Evolutionary conservation across 1,284 basidiomycete species (phyloP), one percentile per base, ranked within the genome.

Genomic region (Phylloboletellus chloephorus): DNA sequence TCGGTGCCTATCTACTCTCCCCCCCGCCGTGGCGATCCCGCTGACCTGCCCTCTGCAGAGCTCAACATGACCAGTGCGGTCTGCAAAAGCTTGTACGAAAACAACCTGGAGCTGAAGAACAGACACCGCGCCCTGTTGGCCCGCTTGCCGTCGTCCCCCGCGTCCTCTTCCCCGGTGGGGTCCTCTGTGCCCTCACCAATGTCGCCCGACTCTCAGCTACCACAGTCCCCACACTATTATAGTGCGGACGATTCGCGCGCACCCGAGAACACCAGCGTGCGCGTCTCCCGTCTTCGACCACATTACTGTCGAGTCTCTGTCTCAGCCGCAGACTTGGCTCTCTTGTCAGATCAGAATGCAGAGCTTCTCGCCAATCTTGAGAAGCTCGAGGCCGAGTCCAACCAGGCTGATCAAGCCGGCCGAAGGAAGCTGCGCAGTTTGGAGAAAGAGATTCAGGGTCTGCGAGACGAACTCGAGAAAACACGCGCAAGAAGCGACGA

Each of bases 281-380:
- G 54, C 49, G 20, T 54, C 49, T 41, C 54, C 46, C 49, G 50
- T 42, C 43, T 52, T 37, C 58, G 57, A 28, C 62, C 66, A 19
- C 77, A 71, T 51, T 50, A 63, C 3, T 74, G 77, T 30, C 71
- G 74, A 37, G 69, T 83, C 25, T 81, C 82, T 25, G 74, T 83
- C 40, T 79, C 81, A 3, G 76, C 78, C 0, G 63, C 71, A n/a
- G 84, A 88, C 43, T 70, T 90, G 19, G 74, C 78, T 3, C 67
- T 72, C 6, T 74, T 92, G 19, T 75, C 80, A 0, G 84, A 88
- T 52, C 85, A 90, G 63, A 92, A 92, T 54, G 78, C 82, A 0
- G 82, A 89, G 44, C 77, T 92, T 12, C 66, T 86, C 5, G 63
- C 73, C 16, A 85, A 87, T 49, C 68, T 92, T 5, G 79, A 87